Percentiles rank a stretch among this genome's conserved stretches.
These are phyloP conservation scores for Daedaleopsis nitida DNA, from an alignment of 768 basidiomycete genomes.

Conservation along the genomic window DNA sequence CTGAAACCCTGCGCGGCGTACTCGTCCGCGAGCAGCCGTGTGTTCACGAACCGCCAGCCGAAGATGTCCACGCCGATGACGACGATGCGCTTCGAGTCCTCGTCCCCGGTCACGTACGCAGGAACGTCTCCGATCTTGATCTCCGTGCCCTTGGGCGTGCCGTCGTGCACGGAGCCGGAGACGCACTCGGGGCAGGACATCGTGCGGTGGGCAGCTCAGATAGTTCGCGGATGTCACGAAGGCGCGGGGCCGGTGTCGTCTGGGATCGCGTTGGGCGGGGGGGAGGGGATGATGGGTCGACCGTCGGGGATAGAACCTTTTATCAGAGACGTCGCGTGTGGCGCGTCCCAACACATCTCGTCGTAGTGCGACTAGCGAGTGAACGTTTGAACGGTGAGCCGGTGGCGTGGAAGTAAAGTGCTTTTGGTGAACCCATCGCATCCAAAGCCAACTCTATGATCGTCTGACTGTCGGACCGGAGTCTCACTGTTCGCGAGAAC, in stretches of 20 bases:
- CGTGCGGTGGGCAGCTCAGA: too few relatives aligned
- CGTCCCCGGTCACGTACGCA: conserved; percentile 22
- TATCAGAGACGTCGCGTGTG: too few relatives aligned
- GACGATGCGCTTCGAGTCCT: conserved; percentile 16
- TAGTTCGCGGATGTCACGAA: not conserved
- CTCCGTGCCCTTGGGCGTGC: conserved; percentile 20
- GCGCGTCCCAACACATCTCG: too few relatives aligned
- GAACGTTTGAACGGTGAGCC: too few relatives aligned
- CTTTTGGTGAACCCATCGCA: too few relatives aligned
- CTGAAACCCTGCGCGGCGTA: conserved; percentile 21
- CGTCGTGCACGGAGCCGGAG: conserved; percentile 17
- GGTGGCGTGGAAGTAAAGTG: too few relatives aligned
- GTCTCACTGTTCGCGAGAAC: too few relatives aligned
- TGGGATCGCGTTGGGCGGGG: not conserved
- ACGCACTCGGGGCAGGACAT: conserved; percentile 24
- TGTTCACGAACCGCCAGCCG: conserved; percentile 23
- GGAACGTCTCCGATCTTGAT: conserved; percentile 20
- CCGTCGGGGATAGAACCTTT: too few relatives aligned
- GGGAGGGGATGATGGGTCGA: too few relatives aligned
- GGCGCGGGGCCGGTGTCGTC: not conserved
- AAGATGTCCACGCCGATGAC: conserved; percentile 24
- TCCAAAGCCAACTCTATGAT: too few relatives aligned
- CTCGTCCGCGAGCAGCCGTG: conserved; percentile 27
- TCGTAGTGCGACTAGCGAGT: too few relatives aligned
- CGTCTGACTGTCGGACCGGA: too few relatives aligned